Conservation (phyloP, 495 filamentous ascomycete species). For the Aspergillus funiculosus region DNA sequence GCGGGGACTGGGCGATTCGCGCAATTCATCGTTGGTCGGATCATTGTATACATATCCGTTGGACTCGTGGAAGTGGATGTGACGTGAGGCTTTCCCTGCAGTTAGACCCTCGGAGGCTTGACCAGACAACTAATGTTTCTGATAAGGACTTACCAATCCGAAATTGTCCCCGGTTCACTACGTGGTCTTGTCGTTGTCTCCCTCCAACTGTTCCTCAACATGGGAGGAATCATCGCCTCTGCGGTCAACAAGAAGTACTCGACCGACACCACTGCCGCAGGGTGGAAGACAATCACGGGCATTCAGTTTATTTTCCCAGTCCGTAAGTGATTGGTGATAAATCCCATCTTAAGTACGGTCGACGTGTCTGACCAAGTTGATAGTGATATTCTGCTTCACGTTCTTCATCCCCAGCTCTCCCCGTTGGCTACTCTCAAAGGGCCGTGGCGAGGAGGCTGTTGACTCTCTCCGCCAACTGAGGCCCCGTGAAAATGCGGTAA, state of each 20-base stretch:
- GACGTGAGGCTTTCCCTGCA: not conserved
- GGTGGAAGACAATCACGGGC: not conserved
- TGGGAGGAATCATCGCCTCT: not conserved
- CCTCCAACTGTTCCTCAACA: not conserved
- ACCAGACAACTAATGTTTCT: no score
- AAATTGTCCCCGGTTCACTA: not conserved
- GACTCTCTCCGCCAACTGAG: not conserved
- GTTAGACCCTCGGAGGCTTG: no score
- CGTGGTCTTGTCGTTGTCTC: not conserved
- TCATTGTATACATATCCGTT: slow-evolving; percentile 1
- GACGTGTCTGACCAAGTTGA: not conserved
- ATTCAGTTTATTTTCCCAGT: not conserved
- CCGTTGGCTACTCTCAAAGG: not conserved
- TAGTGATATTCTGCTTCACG: not conserved
- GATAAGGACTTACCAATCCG: not conserved
- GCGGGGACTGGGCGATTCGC: not conserved
- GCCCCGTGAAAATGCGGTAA: not conserved
- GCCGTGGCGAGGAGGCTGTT: not conserved
- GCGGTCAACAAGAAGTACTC: not conserved
- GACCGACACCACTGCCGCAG: not conserved
- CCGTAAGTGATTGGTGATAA: no score
- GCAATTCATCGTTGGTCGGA: not conserved
- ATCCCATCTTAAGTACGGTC: no score
- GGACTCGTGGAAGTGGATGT: not conserved
- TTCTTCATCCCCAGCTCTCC: not conserved